Evolutionary conservation across 768 basidiomycete species (phyloP).

Genomic region (Pleurotus giganteus): DNA sequence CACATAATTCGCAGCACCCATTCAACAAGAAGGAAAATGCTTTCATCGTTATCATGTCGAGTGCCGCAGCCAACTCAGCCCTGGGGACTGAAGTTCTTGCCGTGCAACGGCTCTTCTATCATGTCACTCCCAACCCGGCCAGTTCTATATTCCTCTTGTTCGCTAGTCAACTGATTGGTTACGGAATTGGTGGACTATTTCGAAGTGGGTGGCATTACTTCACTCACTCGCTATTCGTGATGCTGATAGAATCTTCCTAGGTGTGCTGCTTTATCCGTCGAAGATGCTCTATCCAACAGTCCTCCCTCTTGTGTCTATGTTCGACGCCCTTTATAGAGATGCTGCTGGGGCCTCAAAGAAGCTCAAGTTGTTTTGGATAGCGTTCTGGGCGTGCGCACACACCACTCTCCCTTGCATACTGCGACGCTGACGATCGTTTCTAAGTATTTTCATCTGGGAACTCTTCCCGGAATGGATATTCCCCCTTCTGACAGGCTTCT

Average conservation of each 20-base stretch:
- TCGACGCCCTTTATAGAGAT: slow-evolving; percentile 46
- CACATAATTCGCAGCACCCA: slow-evolving; percentile 36
- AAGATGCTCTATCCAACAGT: slow-evolving; percentile 50
- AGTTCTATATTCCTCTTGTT: slow-evolving; percentile 43
- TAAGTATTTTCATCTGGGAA: slow-evolving; percentile 51
- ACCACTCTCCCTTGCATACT: slow-evolving; percentile 19
- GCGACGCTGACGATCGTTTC: background rate
- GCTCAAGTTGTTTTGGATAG: slow-evolving; percentile 50
- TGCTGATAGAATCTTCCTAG: slow-evolving; percentile 17
- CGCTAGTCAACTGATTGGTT: slow-evolving; percentile 41
- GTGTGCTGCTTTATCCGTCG: slow-evolving; percentile 48
- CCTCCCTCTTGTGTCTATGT: slow-evolving; percentile 47
- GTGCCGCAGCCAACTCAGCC: slow-evolving; percentile 51
- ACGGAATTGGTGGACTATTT: slow-evolving; percentile 55
- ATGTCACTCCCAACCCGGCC: slow-evolving; percentile 45
- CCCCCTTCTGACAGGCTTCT: slow-evolving; percentile 57
- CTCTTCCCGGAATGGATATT: slow-evolving; percentile 56
- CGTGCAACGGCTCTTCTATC: slow-evolving; percentile 53
- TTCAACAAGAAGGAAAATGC: slow-evolving; percentile 63
- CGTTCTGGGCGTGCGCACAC: slow-evolving; percentile 32
- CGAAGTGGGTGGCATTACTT: slow-evolving; percentile 30
- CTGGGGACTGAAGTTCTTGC: slow-evolving; percentile 54
- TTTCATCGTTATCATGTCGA: slow-evolving; percentile 56
- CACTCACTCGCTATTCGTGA: background rate
- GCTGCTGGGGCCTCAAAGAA: slow-evolving; percentile 35